Percentiles rank a stretch among this genome's conserved stretches.
Evolutionary conservation across 2,329 filamentous ascomycete species (phyloP).

Genomic region (Ophiostoma pallidulum): DNA sequence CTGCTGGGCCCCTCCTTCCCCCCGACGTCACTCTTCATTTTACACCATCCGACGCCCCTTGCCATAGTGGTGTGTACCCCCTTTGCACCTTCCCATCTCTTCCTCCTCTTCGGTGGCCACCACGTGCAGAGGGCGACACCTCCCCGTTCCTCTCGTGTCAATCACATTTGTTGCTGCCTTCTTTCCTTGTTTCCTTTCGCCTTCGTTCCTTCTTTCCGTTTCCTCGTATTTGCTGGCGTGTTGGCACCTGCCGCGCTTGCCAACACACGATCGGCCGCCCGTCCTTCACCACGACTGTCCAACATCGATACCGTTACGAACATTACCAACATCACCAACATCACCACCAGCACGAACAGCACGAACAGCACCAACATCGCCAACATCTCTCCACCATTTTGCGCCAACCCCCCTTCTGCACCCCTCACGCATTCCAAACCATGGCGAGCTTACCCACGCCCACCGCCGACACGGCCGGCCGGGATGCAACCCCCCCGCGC

Average conservation of each 20-base stretch:
- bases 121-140: no score
- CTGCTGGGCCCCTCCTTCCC: not conserved
- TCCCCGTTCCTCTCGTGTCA: not conserved
- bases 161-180: not conserved
- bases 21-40: conserved; percentile 9
- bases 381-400: not conserved
- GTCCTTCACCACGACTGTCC: no score
- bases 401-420: no score
- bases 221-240: not conserved
- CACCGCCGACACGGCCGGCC: conserved; percentile 25
- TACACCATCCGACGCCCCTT: conserved; percentile 1
- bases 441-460: conserved; percentile 13
- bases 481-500: conserved; percentile 15
- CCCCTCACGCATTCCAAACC: no score
- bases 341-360: no score
- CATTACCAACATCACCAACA: no score
- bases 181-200: not conserved
- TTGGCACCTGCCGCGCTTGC: no score
- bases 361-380: no score
- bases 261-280: no score
- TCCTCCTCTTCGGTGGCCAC: conserved; percentile 8
- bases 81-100: conserved; percentile 7
- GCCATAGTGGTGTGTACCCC: not conserved
- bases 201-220: not conserved
- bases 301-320: no score